These are phyloP conservation scores for Penicillium verhagenii DNA, from an alignment of 495 filamentous ascomycete genomes.

Conservation along the genomic window DNA sequence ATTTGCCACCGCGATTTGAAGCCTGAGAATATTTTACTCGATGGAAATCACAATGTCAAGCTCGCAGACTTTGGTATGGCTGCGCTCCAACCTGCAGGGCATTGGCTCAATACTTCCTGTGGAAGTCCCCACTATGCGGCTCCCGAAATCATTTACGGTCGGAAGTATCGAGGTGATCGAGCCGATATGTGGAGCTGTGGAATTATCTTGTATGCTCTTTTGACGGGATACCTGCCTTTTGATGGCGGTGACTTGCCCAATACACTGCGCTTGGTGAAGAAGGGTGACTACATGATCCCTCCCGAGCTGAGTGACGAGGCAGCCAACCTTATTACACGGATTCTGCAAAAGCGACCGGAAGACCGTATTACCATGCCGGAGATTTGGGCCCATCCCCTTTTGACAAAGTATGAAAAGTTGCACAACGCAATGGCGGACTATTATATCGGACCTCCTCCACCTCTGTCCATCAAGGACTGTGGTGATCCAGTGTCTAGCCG, in stretches of 20 bases:
- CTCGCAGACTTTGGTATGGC: constrained; percentile 98
- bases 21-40: constrained; percentile 93
- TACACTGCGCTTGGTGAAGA: constrained; percentile 65
- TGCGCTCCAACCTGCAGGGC: constrained; percentile 75
- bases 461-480: constrained; percentile 53
- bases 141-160: constrained; percentile 76
- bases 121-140: constrained; percentile 96
- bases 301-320: constrained; percentile 64
- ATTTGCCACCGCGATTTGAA: constrained; percentile 97
- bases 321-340: constrained; percentile 71
- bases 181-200: constrained; percentile 96
- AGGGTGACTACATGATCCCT: constrained; percentile 72
- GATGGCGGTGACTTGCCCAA: constrained; percentile 59
- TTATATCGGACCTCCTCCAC: constrained; percentile 54
- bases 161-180: constrained; percentile 74
- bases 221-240: constrained; percentile 80
- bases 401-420: constrained; percentile 75
- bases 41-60: constrained; percentile 70
- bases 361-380: constrained; percentile 71
- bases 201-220: constrained; percentile 80
- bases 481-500: constrained; percentile 47
- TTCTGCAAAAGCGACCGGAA: constrained; percentile 71
- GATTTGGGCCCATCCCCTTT: constrained; percentile 81
- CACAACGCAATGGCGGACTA: constrained; percentile 48
- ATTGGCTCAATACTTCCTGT: constrained; percentile 81